A percentile compares a stretch with the other conserved stretches of the same genome.
These are phyloP conservation scores for Exophiala calicioides DNA, from an alignment of 2,329 filamentous ascomycete genomes.

Conservation along the genomic window DNA sequence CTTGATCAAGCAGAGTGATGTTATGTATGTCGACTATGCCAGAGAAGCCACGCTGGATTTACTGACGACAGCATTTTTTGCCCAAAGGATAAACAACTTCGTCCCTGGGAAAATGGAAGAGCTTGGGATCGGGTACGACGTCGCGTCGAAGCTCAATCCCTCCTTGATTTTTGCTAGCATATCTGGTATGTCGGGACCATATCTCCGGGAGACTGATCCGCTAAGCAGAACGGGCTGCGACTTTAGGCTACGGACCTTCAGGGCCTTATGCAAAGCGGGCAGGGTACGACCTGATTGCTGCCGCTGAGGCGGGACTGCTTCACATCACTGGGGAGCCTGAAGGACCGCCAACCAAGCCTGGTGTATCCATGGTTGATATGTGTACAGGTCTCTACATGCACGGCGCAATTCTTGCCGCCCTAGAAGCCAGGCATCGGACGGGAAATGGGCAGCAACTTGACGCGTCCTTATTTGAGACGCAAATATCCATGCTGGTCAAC, in stretches of 20 bases:
- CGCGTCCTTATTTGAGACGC: slow-evolving; percentile 48
- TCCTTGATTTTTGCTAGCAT: neutral
- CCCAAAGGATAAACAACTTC: too few species aligned
- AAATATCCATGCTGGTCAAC: slow-evolving; percentile 21
- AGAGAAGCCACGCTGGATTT: too few species aligned
- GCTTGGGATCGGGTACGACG: too few species aligned
- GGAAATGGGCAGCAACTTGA: slow-evolving; percentile 37
- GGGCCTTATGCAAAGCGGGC: slow-evolving; percentile 39
- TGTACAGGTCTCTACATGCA: slow-evolving; percentile 22
- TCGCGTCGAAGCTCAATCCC: neutral
- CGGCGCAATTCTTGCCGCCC: slow-evolving; percentile 22
- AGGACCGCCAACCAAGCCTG: slow-evolving; percentile 13
- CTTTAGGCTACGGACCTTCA: slow-evolving; percentile 49
- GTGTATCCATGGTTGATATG: slow-evolving; percentile 19
- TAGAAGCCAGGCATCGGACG: slow-evolving; percentile 14
- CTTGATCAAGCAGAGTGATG: too few species aligned
- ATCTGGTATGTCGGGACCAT: slow-evolving; percentile 36
- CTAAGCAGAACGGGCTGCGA: neutral
- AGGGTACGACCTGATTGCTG: slow-evolving; percentile 23
- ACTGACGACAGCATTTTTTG: neutral
- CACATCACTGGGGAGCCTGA: slow-evolving; percentile 18
- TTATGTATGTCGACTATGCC: too few species aligned
- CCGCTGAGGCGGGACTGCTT: slow-evolving; percentile 19
- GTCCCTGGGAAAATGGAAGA: too few species aligned
- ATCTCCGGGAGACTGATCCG: too few species aligned